phyloP scores from a whole-genome alignment of 2,329 filamentous ascomycete genomes.

The Fusarium tupiense region DNA sequence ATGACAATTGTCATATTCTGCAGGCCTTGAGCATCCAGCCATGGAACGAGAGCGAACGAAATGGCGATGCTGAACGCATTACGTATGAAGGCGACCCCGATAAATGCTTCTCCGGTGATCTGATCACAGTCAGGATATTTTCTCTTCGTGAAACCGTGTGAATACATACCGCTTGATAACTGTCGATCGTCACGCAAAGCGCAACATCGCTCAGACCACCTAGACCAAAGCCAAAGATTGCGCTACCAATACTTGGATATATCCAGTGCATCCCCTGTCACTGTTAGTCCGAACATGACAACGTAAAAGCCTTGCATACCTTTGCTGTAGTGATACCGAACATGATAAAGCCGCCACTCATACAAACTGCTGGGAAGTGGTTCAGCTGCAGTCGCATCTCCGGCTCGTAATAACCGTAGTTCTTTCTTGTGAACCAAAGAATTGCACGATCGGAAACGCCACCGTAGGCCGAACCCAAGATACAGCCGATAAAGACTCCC shows the following conservation, averaged over 20 bases:
- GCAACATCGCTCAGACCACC: constrained; percentile 48
- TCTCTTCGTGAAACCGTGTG: too few relatives aligned
- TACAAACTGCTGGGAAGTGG: constrained; percentile 42
- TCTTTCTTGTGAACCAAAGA: constrained; percentile 47
- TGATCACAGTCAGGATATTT: not conserved
- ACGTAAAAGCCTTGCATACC: constrained; percentile 30
- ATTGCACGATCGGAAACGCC: constrained; percentile 50
- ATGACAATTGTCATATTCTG: constrained; percentile 26
- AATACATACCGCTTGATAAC: constrained; percentile 37
- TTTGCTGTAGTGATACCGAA: constrained; percentile 48
- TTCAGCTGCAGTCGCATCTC: constrained; percentile 52
- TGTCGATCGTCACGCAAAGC: constrained; percentile 48
- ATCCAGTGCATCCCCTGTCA: constrained; percentile 53
- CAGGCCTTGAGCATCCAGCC: constrained; percentile 15
- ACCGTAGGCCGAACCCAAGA: constrained; percentile 50
- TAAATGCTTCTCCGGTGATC: constrained; percentile 24
- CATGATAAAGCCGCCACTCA: constrained; percentile 49
- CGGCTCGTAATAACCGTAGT: constrained; percentile 53
- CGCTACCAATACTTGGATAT: constrained; percentile 47
- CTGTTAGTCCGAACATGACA: not conserved
- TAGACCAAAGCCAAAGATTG: constrained; percentile 48
- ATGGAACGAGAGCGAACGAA: constrained; percentile 22
- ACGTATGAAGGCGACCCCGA: constrained; percentile 11
- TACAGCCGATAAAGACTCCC: constrained; percentile 47
- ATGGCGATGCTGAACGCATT: constrained; percentile 28